Evolutionary conservation across 148 eudicot species (phyloP), one percentile per base, ranked within the genome.

Genomic region (Heliamphora exappendiculata): DNA sequence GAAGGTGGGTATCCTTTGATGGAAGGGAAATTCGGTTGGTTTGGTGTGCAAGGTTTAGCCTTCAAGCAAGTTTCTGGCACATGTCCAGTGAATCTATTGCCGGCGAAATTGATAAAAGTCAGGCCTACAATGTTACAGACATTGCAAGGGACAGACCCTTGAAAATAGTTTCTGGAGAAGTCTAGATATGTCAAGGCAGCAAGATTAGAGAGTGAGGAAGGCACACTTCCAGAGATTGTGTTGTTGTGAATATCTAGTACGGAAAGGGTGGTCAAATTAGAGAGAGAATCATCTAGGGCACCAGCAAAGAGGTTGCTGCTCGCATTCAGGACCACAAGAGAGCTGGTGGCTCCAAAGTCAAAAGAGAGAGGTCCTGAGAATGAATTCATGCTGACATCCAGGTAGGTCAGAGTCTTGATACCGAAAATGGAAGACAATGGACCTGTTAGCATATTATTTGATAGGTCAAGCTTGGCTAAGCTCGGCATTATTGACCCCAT

Each of bases 131-230:
- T 85, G 71, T 78, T 54, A 67, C 94, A 91, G 41, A 93, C 83
- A 72, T 80, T 81, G 79, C 90, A 86, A 14, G 94, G 97, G 70
- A 88, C 88, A 31, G 84, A 79, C 36, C 80, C 81, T 55, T 70
- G 80, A 59, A 94, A 90, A 19, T 80, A 73, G 82, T 94, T 94
- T 41, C 69, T 81, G 16, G 98, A 94, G 59, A 94, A 76, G 81
- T 94, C 98, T 22, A 94, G 88, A 78, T 90, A 92, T 57, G 98
- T 92, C 91, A 92, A 85, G 72, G 87, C 75, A 80, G 79, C 83
- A 64, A 94, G 91, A 80, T 76, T 84, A 31, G 95, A 75, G 37
- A 94, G 81, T 2, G 91, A 81, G 71, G 81, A 33, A 51, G 97
- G 93, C 47, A 94, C 78, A 67, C 74, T 82, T 31, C 94, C 97